These are phyloP conservation scores for Dendrobium chrysotoxum DNA, from an alignment of 106 monocot genomes.

Conservation along the genomic window DNA sequence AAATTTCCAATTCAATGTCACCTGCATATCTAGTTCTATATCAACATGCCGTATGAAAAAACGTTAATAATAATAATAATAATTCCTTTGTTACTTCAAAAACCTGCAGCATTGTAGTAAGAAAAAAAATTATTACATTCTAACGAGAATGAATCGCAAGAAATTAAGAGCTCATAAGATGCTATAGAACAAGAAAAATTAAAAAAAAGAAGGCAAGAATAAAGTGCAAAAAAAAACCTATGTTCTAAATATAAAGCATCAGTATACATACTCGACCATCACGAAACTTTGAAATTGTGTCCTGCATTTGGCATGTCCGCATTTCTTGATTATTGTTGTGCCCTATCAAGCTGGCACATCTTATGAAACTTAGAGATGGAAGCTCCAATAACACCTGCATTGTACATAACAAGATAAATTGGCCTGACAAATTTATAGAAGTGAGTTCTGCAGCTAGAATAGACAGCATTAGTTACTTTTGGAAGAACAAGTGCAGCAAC, in stretches of 20 bases:
- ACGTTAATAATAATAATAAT: not conserved
- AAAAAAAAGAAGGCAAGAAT: not conserved
- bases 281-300: constrained; percentile 95
- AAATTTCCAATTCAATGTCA: too few relatives aligned
- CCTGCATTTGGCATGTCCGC: constrained; percentile 91
- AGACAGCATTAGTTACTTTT: constrained; percentile 34
- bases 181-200: not conserved
- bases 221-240: not conserved
- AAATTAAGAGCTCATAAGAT: not conserved
- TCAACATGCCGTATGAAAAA: too few relatives aligned
- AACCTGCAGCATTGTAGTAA: not conserved
- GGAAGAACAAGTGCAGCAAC: constrained; percentile 97
- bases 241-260: not conserved
- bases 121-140: not conserved
- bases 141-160: not conserved
- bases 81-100: not conserved
- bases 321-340: constrained; percentile 99
- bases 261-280: constrained; percentile 80
- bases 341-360: constrained; percentile 96
- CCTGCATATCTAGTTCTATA: too few relatives aligned
- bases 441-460: not conserved
- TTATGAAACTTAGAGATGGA: constrained; percentile 85
- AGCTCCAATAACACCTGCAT: constrained; percentile 82
- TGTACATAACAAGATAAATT: constrained; percentile 1
- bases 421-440: not conserved